Percentiles rank a stretch among this genome's conserved stretches.
phyloP scores from a whole-genome alignment of 2,329 filamentous ascomycete species.

The Fusarium sp. region DNA sequence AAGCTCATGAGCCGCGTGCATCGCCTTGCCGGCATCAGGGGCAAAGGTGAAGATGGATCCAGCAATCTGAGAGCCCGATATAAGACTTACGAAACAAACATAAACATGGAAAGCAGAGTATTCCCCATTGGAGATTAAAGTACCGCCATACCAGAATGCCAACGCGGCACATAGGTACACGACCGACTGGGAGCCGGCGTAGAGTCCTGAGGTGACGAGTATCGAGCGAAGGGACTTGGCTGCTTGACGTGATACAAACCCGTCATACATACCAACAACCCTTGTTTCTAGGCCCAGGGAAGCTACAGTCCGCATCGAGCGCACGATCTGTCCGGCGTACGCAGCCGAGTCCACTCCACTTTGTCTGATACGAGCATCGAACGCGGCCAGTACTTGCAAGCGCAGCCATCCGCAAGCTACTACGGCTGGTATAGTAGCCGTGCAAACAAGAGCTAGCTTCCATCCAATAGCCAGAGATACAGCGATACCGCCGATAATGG shows the following conservation, averaged over 20 bases:
- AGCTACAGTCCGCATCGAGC: slow-evolving; percentile 5
- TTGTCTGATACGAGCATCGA: slow-evolving; percentile 10
- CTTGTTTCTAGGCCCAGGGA: background rate
- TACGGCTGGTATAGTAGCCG: slow-evolving; percentile 1
- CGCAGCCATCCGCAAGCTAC: slow-evolving; percentile 44
- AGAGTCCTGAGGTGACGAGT: slow-evolving; percentile 20
- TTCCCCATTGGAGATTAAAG: slow-evolving; percentile 37
- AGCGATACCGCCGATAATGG: slow-evolving; percentile 42
- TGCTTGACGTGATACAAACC: background rate
- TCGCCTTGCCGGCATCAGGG: slow-evolving; percentile 51
- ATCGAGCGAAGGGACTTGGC: slow-evolving; percentile 6
- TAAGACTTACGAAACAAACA: slow-evolving; percentile 62
- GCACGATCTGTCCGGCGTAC: slow-evolving; percentile 3
- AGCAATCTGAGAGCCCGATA: slow-evolving; percentile 61
- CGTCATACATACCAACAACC: background rate
- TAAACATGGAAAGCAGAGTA: slow-evolving; percentile 59
- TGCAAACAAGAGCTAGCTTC: slow-evolving; percentile 50
- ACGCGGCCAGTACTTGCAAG: slow-evolving; percentile 47
- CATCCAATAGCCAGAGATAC: slow-evolving; percentile 49
- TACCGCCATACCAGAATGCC: slow-evolving; percentile 63
- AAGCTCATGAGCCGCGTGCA: slow-evolving; percentile 5
- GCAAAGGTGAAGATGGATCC: slow-evolving; percentile 21
- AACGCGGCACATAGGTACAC: slow-evolving; percentile 55
- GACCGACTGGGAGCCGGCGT: slow-evolving; percentile 52
- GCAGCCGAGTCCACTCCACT: background rate